A percentile compares a stretch with the other conserved stretches of the same genome.
phyloP scores from a whole-genome alignment of 2,329 filamentous ascomycete species.

The Fusarium cicatricum region DNA sequence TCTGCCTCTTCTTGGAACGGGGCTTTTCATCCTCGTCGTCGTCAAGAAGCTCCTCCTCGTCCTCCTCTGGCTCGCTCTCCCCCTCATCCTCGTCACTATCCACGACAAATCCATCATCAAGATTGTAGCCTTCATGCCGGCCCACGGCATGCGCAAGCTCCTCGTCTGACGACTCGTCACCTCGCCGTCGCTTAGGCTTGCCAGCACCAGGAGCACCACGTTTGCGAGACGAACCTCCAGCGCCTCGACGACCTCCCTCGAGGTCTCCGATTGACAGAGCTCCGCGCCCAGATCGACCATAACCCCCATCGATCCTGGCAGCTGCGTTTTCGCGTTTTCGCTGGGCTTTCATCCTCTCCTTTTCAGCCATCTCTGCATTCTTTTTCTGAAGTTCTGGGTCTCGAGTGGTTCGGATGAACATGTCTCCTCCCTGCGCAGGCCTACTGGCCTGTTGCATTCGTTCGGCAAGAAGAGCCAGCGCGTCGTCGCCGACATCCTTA shows the following conservation, averaged over 20 bases:
- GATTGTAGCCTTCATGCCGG: constrained; percentile 78
- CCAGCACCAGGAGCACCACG: constrained; percentile 58
- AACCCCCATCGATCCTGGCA: constrained; percentile 68
- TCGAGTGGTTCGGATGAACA: constrained; percentile 74
- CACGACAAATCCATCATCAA: constrained; percentile 81
- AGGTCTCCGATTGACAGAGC: constrained; percentile 74
- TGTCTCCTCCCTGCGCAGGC: constrained; percentile 63
- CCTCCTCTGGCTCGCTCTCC: constrained; percentile 69
- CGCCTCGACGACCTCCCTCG: constrained; percentile 65
- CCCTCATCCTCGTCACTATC: constrained; percentile 76
- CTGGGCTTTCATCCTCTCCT: constrained; percentile 73
- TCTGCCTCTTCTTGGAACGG: constrained; percentile 57
- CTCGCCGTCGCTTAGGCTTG: constrained; percentile 62
- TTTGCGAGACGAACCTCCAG: constrained; percentile 58
- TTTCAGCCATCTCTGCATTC: constrained; percentile 77
- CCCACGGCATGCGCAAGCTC: constrained; percentile 69
- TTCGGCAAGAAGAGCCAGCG: constrained; percentile 72
- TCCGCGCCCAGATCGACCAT: constrained; percentile 58
- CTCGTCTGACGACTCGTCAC: constrained; percentile 81
- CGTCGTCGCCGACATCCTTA: constrained; percentile 73
- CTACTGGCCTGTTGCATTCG: constrained; percentile 71
- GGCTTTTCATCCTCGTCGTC: constrained; percentile 61
- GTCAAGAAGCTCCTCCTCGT: constrained; percentile 67
- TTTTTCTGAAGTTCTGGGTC: constrained; percentile 80
- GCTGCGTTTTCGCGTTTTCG: constrained; percentile 73